A percentile compares a stretch with the other conserved stretches of the same genome.
Conservation (phyloP, 768 basidiomycete species). For the Mrakia blollopis region DNA sequence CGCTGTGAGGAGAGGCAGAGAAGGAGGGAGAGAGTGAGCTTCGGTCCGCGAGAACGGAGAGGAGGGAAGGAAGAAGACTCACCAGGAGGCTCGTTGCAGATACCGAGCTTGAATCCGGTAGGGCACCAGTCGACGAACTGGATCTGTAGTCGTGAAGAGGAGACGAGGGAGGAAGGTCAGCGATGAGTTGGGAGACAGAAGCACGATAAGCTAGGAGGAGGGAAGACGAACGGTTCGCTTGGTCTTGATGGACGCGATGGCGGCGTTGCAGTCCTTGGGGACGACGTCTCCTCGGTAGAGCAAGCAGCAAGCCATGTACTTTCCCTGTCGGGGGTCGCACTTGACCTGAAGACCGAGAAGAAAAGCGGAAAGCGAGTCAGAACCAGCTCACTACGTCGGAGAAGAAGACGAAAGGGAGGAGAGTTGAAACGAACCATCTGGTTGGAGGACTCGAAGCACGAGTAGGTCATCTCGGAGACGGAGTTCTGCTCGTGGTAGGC, state of each 20-base stretch:
- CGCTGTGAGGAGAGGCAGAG: conserved; percentile 51
- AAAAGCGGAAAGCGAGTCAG: conserved; percentile 4
- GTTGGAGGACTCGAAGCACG: conserved; percentile 93
- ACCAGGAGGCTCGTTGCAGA: conserved; percentile 79
- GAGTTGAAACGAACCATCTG: conserved; percentile 75
- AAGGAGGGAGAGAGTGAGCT: not conserved
- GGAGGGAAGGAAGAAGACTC: not conserved
- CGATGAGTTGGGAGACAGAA: too few relatives aligned
- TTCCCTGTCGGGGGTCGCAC: conserved; percentile 95
- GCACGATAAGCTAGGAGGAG: not conserved
- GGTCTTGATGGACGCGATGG: conserved; percentile 90
- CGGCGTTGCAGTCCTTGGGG: conserved; percentile 89
- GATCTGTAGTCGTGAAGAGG: conserved; percentile 5
- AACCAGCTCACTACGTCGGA: too few relatives aligned
- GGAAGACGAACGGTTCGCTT: conserved; percentile 70
- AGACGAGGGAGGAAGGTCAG: not conserved
- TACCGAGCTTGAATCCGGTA: conserved; percentile 88
- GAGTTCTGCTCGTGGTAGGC: conserved; percentile 95
- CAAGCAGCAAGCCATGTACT: conserved; percentile 93
- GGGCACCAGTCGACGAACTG: conserved; percentile 43
- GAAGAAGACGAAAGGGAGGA: not conserved
- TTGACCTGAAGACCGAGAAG: conserved; percentile 48
- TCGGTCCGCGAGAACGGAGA: not conserved
- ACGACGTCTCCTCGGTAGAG: conserved; percentile 95
- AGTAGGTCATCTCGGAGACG: conserved; percentile 95